A percentile compares a stretch with the other conserved stretches of the same genome.
Conservation (phyloP, 164 flowering plant genomes). For the Macadamia integrifolia region DNA sequence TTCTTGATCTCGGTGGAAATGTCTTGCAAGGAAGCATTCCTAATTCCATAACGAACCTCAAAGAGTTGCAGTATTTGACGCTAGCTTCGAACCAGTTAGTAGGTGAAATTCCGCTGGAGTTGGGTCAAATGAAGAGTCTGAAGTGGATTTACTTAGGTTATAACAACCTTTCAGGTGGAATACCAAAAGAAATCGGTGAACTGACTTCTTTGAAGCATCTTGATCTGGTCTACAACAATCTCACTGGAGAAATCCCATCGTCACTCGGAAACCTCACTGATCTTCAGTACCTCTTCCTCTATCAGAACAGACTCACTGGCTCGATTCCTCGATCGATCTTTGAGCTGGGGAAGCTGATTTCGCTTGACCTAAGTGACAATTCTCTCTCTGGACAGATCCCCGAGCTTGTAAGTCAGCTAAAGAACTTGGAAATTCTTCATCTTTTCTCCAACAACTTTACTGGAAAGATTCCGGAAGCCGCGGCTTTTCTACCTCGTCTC, state of each 20-base stretch:
- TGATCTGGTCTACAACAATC: constrained; percentile 76
- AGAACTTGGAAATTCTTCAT: constrained; percentile 61
- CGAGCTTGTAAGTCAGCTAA: constrained; percentile 39
- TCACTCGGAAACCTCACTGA: constrained; percentile 56
- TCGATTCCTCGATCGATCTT: constrained; percentile 49
- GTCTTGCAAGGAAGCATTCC: constrained; percentile 49
- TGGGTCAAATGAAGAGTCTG: constrained; percentile 50
- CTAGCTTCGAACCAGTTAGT: constrained; percentile 56
- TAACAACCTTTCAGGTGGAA: constrained; percentile 70
- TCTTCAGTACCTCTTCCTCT: constrained; percentile 63
- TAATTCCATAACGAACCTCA: constrained; percentile 32
- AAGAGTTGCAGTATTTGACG: constrained; percentile 40
- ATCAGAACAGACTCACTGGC: constrained; percentile 61
- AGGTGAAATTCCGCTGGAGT: constrained; percentile 47
- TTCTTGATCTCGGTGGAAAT: constrained; percentile 78
- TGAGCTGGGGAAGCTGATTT: constrained; percentile 39
- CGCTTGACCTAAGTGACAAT: constrained; percentile 83
- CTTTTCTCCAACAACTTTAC: constrained; percentile 63
- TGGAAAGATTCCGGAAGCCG: constrained; percentile 56
- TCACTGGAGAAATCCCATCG: constrained; percentile 63
- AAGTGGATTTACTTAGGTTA: constrained; percentile 78
- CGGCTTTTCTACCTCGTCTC: constrained; percentile 51
- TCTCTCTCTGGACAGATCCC: constrained; percentile 67
- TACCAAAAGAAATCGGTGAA: constrained; percentile 55
- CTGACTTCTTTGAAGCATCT: constrained; percentile 56